These are phyloP conservation scores for Fagopyrum homotropicum DNA, from an alignment of 148 eudicot species.

Conservation along the genomic window DNA sequence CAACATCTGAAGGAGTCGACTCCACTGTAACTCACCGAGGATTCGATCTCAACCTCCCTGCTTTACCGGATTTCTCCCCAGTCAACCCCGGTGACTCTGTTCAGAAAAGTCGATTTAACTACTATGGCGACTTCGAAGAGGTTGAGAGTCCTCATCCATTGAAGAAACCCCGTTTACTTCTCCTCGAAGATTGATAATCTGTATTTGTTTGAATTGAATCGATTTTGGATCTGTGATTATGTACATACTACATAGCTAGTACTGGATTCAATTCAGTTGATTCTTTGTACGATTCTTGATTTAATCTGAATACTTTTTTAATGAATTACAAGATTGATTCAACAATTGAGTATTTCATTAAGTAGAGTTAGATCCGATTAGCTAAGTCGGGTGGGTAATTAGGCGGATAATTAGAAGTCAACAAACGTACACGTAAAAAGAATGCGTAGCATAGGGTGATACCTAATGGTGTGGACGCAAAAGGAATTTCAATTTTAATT, in stretches of 20 bases:
- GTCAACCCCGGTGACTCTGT: slow-evolving; percentile 22
- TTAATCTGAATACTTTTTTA: no score
- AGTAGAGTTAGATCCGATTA: neutral
- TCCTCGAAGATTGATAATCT: neutral
- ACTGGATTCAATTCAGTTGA: neutral
- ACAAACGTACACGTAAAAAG: neutral
- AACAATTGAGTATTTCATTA: neutral
- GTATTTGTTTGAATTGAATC: neutral
- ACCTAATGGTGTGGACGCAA: slow-evolving; percentile 9
- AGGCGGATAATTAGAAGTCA: neutral
- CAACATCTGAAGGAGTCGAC: slow-evolving; percentile 12
- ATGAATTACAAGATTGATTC: no score
- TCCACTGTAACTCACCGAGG: slow-evolving; percentile 12
- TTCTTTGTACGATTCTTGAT: neutral
- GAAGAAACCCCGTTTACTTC: slow-evolving; percentile 41
- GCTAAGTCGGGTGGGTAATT: neutral
- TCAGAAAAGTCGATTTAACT: neutral
- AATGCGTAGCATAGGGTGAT: neutral
- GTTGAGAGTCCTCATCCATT: slow-evolving; percentile 90
- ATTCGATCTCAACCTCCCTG: slow-evolving; percentile 81
- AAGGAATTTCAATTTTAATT: neutral
- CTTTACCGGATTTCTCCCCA: slow-evolving; percentile 50
- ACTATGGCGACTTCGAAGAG: slow-evolving; percentile 43
- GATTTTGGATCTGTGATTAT: neutral
- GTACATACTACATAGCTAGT: neutral